A percentile compares a stretch with the other conserved stretches of the same genome.
Conservation (phyloP, 2,329 filamentous ascomycete species). For the Aspergillus hiratsukae region DNA sequence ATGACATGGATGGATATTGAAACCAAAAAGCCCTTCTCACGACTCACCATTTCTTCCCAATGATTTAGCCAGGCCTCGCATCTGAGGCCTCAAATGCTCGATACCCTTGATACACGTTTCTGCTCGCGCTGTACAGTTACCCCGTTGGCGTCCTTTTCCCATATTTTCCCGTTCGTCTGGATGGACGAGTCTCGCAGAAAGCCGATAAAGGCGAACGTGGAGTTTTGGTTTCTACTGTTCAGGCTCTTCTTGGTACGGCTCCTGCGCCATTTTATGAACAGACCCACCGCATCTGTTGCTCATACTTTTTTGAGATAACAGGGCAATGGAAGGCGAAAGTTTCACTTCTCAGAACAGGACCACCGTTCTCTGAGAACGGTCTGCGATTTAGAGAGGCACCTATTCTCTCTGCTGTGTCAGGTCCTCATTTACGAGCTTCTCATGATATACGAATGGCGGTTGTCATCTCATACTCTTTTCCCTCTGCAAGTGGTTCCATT, state of each 20-base stretch:
- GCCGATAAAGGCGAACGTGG: neutral
- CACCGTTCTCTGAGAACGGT: neutral
- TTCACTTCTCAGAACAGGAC: neutral
- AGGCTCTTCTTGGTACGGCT: neutral
- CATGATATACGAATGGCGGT: neutral
- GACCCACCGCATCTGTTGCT: neutral
- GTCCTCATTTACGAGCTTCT: slow-evolving; percentile 5
- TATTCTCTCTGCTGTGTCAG: neutral
- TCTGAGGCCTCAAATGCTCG: slow-evolving; percentile 11
- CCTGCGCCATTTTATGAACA: neutral
- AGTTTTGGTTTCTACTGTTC: neutral
- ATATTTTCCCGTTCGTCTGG: neutral
- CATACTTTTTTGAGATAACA: neutral
- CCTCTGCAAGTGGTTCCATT: slow-evolving; percentile 17
- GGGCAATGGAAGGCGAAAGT: slow-evolving; percentile 11
- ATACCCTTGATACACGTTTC: slow-evolving; percentile 24
- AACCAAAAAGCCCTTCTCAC: neutral
- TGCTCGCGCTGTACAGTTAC: slow-evolving; percentile 21
- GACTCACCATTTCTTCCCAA: neutral
- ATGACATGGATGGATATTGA: slow-evolving; percentile 9
- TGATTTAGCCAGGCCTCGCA: neutral
- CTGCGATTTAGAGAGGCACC: slow-evolving; percentile 4
- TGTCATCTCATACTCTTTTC: slow-evolving; percentile 6
- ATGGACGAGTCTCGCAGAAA: neutral
- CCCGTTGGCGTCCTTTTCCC: neutral